Evolutionary conservation across 768 basidiomycete genomes (phyloP).

Genomic region (Leccinum ochraceum): DNA sequence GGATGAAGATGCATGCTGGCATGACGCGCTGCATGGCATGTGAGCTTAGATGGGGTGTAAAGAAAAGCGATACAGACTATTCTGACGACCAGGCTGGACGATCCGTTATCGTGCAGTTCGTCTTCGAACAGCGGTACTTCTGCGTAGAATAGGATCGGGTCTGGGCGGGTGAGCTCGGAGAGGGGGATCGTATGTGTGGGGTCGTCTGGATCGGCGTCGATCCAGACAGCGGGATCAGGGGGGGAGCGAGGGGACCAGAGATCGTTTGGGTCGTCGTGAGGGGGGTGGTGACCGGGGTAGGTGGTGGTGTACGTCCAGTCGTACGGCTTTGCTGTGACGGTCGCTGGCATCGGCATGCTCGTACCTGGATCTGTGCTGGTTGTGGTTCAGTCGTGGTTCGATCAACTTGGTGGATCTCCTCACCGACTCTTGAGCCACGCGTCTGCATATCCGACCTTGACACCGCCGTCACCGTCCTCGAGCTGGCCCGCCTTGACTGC

Average conservation of each 20-base stretch:
- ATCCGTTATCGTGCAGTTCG: conserved; percentile 96
- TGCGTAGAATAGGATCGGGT: conserved; percentile 98
- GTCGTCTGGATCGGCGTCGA: conserved; percentile 56
- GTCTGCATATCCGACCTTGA: conserved; percentile 93
- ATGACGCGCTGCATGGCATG: conserved; percentile 76
- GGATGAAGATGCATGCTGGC: conserved; percentile 92
- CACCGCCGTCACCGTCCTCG: conserved; percentile 81
- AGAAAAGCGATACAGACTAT: conserved; percentile 59
- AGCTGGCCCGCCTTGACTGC: conserved; percentile 77
- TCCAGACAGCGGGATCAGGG: conserved; percentile 43
- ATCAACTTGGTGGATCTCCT: neutral
- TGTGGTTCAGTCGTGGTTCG: neutral
- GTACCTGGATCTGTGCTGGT: conserved; percentile 69
- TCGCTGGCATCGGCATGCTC: conserved; percentile 63
- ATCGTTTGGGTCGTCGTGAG: conserved; percentile 10
- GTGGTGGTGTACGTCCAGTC: conserved; percentile 98
- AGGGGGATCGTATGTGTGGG: conserved; percentile 73
- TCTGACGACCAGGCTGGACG: conserved; percentile 78
- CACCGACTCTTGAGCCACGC: conserved; percentile 91
- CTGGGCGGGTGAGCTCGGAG: conserved; percentile 80
- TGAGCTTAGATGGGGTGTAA: neutral
- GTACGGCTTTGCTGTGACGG: conserved; percentile 80
- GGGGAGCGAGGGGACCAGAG: neutral
- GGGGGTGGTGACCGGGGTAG: conserved; percentile 62
- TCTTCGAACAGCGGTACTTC: conserved; percentile 95